Conservation (phyloP, 805 yeast genomes). For the Yamadazyma sp. region DNA sequence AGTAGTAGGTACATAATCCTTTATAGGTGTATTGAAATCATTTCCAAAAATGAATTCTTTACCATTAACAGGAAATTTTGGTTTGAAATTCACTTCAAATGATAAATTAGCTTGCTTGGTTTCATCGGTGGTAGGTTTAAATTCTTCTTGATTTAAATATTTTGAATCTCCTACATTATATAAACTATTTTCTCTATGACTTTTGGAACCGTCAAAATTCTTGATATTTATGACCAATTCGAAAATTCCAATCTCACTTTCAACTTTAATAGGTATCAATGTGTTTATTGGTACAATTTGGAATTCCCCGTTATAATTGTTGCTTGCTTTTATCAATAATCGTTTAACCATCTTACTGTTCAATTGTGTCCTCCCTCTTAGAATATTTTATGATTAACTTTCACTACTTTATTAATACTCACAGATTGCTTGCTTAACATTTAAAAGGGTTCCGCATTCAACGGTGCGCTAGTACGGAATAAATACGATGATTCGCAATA, state of each 20-base stretch:
- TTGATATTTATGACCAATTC: constrained; percentile 41
- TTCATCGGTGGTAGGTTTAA: constrained; percentile 3
- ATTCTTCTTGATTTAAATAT: constrained; percentile 20
- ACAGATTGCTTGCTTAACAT: no score
- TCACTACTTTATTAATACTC: no score
- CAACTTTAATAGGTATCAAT: constrained; percentile 30
- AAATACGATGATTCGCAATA: no score
- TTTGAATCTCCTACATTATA: constrained; percentile 27
- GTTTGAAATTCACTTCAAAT: constrained; percentile 38
- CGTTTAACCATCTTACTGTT: constrained; percentile 31
- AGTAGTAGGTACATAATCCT: constrained; percentile 55
- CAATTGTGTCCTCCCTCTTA: no score
- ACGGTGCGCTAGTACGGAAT: no score
- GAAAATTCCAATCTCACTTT: constrained; percentile 37
- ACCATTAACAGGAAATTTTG: constrained; percentile 44
- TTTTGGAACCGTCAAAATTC: constrained; percentile 43
- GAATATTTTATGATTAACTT: no score
- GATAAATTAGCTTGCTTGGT: constrained; percentile 28
- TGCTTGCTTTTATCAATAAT: constrained; percentile 30
- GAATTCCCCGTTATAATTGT: constrained; percentile 21
- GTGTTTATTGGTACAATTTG: constrained; percentile 45
- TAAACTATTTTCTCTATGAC: constrained; percentile 32
- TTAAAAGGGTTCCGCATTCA: no score
- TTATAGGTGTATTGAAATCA: constrained; percentile 59
- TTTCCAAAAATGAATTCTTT: constrained; percentile 64